Conservation (phyloP, 305 asterid species). For the Ilex paraguariensis region DNA sequence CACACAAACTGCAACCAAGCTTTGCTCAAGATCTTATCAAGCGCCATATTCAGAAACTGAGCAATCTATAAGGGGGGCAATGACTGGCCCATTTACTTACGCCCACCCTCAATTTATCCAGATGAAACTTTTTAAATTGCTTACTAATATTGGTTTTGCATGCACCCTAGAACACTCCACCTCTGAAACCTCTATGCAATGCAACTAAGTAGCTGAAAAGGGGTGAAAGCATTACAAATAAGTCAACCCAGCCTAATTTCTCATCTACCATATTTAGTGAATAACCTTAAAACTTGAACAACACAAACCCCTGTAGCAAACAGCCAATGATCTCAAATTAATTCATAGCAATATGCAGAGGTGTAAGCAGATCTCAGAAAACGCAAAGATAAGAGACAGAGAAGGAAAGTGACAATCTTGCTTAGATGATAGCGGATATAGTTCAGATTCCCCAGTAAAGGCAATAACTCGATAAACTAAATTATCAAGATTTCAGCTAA, state of each 20-base stretch:
- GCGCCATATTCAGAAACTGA: background rate
- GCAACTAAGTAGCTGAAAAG: too few relatives aligned
- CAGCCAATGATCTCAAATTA: too few relatives aligned
- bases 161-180: background rate
- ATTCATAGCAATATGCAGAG: background rate
- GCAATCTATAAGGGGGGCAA: background rate
- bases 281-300: background rate
- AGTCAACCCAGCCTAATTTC: background rate
- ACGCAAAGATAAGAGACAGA: background rate
- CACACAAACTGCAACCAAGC: background rate
- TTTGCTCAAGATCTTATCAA: background rate
- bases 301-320: background rate
- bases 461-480: background rate
- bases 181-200: background rate
- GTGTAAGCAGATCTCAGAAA: background rate
- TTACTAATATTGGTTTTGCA: background rate
- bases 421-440: background rate
- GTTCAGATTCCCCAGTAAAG: background rate
- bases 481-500: background rate
- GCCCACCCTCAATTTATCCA: background rate
- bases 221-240: too few relatives aligned
- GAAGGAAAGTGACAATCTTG: background rate
- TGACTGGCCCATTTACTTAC: background rate
- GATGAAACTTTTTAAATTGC: background rate
- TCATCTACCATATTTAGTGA: background rate